These are phyloP conservation scores for Suillus subalutaceus DNA, from an alignment of 768 basidiomycete genomes.

Conservation along the genomic window DNA sequence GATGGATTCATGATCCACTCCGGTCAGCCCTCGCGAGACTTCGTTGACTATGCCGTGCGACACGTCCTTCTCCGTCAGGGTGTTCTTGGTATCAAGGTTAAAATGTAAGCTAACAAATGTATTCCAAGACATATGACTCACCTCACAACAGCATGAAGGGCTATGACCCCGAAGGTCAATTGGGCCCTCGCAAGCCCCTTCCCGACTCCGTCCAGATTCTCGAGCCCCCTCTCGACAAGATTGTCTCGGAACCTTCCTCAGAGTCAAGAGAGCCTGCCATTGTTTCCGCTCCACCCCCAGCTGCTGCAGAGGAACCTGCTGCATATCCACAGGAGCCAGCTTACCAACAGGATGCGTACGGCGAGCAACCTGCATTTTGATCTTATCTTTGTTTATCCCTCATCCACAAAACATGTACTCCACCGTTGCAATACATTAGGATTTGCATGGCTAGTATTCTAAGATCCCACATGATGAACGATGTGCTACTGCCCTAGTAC, in stretches of 20 bases:
- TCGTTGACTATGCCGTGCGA: conserved; percentile 96
- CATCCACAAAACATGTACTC: conserved; percentile 8
- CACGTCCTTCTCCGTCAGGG: conserved; percentile 98
- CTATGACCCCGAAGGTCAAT: conserved; percentile 87
- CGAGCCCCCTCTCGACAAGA: conserved; percentile 90
- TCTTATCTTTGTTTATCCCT: conserved; percentile 17
- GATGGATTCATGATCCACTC: conserved; percentile 99
- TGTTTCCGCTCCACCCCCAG: conserved; percentile 51
- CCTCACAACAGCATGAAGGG: conserved; percentile 83
- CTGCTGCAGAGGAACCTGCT: conserved; percentile 52
- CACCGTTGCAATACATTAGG: background rate
- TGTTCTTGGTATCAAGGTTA: conserved; percentile 99
- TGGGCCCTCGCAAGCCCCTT: conserved; percentile 90
- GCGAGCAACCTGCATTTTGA: conserved; percentile 64
- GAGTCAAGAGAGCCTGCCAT: conserved; percentile 78
- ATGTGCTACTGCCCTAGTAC: conserved; percentile 15
- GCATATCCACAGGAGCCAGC: conserved; percentile 35
- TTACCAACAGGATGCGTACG: conserved; percentile 46
- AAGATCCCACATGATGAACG: background rate
- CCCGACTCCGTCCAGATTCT: conserved; percentile 92
- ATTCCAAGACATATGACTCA: conserved; percentile 16
- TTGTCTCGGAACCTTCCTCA: conserved; percentile 85
- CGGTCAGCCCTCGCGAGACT: conserved; percentile 96
- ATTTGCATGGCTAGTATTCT: conserved; percentile 3
- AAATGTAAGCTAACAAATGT: conserved; percentile 68